Conservation (phyloP, 148 eudicot genomes). For the Silene conica region DNA sequence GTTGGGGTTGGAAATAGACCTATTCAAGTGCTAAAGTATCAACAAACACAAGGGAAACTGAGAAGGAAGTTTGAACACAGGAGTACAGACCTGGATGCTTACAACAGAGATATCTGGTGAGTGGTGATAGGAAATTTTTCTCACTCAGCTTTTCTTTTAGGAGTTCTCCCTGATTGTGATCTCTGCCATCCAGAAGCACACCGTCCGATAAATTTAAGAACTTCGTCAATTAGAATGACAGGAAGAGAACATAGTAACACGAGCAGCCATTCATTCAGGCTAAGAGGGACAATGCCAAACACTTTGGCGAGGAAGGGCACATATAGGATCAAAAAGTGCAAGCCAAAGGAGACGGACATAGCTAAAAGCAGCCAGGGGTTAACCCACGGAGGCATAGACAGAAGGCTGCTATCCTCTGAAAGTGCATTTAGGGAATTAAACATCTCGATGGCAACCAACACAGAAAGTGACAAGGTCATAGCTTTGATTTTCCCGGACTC, state of each 20-base stretch:
- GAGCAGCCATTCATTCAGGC: constrained; percentile 61
- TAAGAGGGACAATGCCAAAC: constrained; percentile 69
- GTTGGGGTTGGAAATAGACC: constrained; percentile 13
- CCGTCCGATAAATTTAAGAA: constrained; percentile 78
- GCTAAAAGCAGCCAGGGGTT: constrained; percentile 70
- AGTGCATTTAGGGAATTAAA: constrained; percentile 73
- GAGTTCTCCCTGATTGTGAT: constrained; percentile 17
- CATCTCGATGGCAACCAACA: constrained; percentile 77
- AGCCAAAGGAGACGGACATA: constrained; percentile 66
- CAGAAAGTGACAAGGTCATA: constrained; percentile 75
- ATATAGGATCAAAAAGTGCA: constrained; percentile 68
- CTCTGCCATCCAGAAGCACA: constrained; percentile 35
- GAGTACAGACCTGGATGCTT: constrained; percentile 23
- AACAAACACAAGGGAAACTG: constrained; percentile 10
- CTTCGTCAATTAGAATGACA: constrained; percentile 76
- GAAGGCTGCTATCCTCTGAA: constrained; percentile 65
- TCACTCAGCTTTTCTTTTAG: constrained; percentile 47
- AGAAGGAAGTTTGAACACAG: neutral
- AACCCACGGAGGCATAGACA: constrained; percentile 80
- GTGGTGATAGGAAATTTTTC: constrained; percentile 15
- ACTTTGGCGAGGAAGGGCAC: constrained; percentile 72
- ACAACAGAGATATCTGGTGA: neutral
- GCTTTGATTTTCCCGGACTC: constrained; percentile 65
- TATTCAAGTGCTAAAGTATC: constrained; percentile 20
- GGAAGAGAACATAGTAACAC: constrained; percentile 58